These are phyloP conservation scores for Cocos nucifera DNA, from an alignment of 176 grass and related monocot genomes.

Conservation along the genomic window DNA sequence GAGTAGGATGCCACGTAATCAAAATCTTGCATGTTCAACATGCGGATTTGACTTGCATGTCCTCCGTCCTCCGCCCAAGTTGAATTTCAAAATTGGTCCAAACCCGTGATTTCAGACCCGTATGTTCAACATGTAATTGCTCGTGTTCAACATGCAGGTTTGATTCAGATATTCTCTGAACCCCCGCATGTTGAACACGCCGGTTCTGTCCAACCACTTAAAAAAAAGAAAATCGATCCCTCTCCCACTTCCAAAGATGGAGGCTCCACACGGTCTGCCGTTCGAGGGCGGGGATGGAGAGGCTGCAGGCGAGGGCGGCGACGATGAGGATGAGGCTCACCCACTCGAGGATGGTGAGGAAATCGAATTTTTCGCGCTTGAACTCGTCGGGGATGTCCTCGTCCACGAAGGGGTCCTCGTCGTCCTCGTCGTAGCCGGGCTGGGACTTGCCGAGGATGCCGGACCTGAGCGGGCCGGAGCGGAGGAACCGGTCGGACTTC, in stretches of 20 bases:
- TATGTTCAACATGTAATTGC: no score
- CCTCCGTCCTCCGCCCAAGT: no score
- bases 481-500: constrained; percentile 12
- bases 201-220: no score
- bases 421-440: constrained; percentile 42
- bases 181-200: no score
- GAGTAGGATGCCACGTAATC: no score
- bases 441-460: constrained; percentile 28
- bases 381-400: constrained; percentile 55
- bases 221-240: no score
- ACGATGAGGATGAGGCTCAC: constrained; percentile 68
- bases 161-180: no score
- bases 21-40: no score
- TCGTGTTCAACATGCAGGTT: no score
- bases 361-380: constrained; percentile 41
- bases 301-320: constrained; percentile 55
- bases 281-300: constrained; percentile 28
- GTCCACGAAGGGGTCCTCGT: constrained; percentile 72
- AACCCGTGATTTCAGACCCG: no score
- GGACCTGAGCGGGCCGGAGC: constrained; percentile 47
- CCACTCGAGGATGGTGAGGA: constrained; percentile 59
- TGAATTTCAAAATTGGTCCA: no score
- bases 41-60: no score
- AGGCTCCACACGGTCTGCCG: constrained; percentile 48
- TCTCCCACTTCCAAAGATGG: constrained; percentile 93